Base-by-base conservation (phyloP, 176 grass and related monocot genomes). In the Echinochloa phyllopogon region DNA sequence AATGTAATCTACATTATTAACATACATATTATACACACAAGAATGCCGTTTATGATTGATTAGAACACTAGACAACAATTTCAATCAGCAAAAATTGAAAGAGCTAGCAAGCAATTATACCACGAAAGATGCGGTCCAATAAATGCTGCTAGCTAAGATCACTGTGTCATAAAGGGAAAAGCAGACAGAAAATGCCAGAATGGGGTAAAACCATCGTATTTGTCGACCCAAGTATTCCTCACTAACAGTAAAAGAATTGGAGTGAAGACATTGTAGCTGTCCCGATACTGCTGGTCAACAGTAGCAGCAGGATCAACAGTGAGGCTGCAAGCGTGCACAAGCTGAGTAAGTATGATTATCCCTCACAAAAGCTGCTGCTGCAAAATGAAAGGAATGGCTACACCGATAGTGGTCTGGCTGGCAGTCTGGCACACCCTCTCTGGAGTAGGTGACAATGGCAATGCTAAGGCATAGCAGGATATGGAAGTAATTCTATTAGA, bases 161-260 rank as follows among this genome's bases (percentile, higher is more conserved):
- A 36, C 71, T 8, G 37, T 36, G 47, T 74, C 45, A 51, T 52
- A 36, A 33, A 74, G 20, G 47, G 15, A 17, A 33, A 49, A 6
- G 21, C 11, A 45, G 43, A 72, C n/a, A 49, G 42, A 8, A 49
- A 47, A 70, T 33, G 12, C 65, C 10, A 47, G 24, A 47, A 6
- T 0, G 1, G 8, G 40, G 11, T 24, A 24, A 71, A 70, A 24
- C 20, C 44, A 72, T 14, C 24, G 3, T 9, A 29, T 50, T 29
- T 72, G 3, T 72, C 11, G n/a, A 72, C 21, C 69, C 44, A 72
- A 48, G 43, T 15, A 72, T 48, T 23, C 69, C 44, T 72, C 69
- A 27, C 14, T 33, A 18, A 29, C 45, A 10, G 24, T 13, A 51
- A 14, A 52, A 1, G 14, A 11, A 74, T 20, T 74, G 65, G 65